Evolutionary conservation across 192 early-diverging fungal species (phyloP).

Genomic region (Pilaira anomala): DNA sequence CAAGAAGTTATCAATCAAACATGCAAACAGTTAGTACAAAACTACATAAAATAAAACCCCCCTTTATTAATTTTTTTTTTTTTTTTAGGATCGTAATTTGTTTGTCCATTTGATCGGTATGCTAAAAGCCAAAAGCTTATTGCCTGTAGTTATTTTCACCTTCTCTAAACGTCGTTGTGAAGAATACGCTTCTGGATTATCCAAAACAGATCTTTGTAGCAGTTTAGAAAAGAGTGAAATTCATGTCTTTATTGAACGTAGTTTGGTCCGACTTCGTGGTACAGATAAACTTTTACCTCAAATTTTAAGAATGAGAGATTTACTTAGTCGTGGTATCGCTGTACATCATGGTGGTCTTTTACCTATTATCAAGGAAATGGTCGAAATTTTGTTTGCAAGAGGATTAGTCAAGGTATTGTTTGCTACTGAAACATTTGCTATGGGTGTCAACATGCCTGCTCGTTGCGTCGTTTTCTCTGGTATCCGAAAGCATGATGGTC

Average conservation of each 20-base stretch:
- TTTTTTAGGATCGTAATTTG: slow-evolving; percentile 64
- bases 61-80: not conserved
- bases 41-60: slow-evolving; percentile 5
- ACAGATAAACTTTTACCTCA: slow-evolving; percentile 88
- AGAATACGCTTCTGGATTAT: slow-evolving; percentile 76
- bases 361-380: slow-evolving; percentile 97
- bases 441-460: slow-evolving; percentile 99
- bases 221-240: slow-evolving; percentile 81
- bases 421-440: slow-evolving; percentile 99
- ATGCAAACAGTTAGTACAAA: slow-evolving; percentile 40
- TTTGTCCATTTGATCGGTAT: slow-evolving; percentile 78
- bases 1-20: slow-evolving; percentile 28
- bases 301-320: slow-evolving; percentile 76
- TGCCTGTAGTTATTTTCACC: slow-evolving; percentile 91
- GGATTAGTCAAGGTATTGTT: slow-evolving; percentile 91
- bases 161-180: slow-evolving; percentile 97
- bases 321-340: slow-evolving; percentile 88
- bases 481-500: slow-evolving; percentile 91
- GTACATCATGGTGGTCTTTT: slow-evolving; percentile 97
- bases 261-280: slow-evolving; percentile 76
- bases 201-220: slow-evolving; percentile 77
- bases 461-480: slow-evolving; percentile 90
- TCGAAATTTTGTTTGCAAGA: slow-evolving; percentile 91
- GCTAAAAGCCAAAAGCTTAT: slow-evolving; percentile 69
- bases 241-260: slow-evolving; percentile 82